Conservation (phyloP, 164 flowering plant genomes). For the Vitis cinerea region DNA sequence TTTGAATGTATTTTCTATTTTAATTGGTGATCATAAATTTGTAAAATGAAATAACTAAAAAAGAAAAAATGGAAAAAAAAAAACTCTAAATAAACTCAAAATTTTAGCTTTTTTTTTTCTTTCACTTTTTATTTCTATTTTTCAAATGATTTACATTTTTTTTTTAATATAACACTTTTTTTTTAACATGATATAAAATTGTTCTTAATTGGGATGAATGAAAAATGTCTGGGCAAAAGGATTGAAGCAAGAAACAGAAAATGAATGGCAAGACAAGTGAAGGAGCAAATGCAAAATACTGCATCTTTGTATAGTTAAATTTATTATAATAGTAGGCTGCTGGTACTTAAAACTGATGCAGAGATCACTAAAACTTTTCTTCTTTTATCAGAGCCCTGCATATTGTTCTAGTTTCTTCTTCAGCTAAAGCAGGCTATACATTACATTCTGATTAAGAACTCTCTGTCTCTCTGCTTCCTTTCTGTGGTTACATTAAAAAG, state of each 20-base stretch:
- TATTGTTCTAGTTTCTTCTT: slow-evolving; percentile 3
- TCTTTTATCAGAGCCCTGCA: not conserved
- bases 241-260: not conserved
- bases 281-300: no score
- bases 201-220: no score
- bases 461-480: slow-evolving; percentile 3
- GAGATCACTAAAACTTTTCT: slow-evolving; percentile 14
- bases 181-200: no score
- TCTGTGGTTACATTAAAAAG: slow-evolving; percentile 17
- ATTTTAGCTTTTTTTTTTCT: no score
- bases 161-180: no score
- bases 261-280: not conserved
- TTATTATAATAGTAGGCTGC: slow-evolving; percentile 2
- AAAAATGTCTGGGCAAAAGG: no score
- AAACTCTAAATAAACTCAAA: no score
- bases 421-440: slow-evolving; percentile 15
- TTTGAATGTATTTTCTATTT: not conserved
- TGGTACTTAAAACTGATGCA: slow-evolving; percentile 3
- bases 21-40: not conserved
- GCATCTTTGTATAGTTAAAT: not conserved
- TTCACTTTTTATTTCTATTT: no score
- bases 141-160: no score
- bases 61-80: no score
- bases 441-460: slow-evolving; percentile 17
- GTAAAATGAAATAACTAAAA: not conserved